A percentile compares a stretch with the other conserved stretches of the same genome.
Evolutionary conservation across 352 stramenopile species (phyloP).

Genomic region (Pythium rishiriense): DNA sequence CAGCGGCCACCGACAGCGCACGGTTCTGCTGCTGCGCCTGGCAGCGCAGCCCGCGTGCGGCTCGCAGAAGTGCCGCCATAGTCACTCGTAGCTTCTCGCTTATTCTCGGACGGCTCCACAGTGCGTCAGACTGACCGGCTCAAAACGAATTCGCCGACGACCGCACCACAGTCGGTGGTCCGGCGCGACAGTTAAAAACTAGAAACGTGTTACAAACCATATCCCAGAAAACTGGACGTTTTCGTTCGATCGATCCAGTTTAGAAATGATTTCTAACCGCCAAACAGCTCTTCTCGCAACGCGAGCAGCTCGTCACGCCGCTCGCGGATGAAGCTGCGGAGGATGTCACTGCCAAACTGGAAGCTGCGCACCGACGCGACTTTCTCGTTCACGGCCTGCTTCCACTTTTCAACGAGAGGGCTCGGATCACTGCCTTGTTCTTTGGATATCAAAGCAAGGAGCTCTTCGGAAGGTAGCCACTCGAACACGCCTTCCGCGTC

Average conservation of each 20-base stretch:
- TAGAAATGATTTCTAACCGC: constrained; percentile 1
- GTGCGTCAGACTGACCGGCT: constrained; percentile 1
- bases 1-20: constrained; percentile 43
- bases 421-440: constrained; percentile 17
- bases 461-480: constrained; percentile 40
- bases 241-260: constrained; percentile 1
- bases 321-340: constrained; percentile 59
- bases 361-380: constrained; percentile 57
- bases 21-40: constrained; percentile 16
- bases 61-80: constrained; percentile 17
- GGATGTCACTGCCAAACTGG: constrained; percentile 50
- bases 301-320: constrained; percentile 59
- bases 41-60: not conserved
- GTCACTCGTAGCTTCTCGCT: constrained; percentile 4
- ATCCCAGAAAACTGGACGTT: not conserved
- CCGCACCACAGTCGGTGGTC: constrained; percentile 9
- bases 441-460: constrained; percentile 23
- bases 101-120: constrained; percentile 10
- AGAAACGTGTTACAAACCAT: constrained; percentile 8
- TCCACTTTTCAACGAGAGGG: constrained; percentile 37
- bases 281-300: constrained; percentile 57
- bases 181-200: not conserved
- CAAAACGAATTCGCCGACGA: constrained; percentile 18
- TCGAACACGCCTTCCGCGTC: constrained; percentile 65
- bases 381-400: constrained; percentile 40